Conservation (phyloP, 371 early-diverging fungal genomes). For the Dichotomocladium elegans region DNA sequence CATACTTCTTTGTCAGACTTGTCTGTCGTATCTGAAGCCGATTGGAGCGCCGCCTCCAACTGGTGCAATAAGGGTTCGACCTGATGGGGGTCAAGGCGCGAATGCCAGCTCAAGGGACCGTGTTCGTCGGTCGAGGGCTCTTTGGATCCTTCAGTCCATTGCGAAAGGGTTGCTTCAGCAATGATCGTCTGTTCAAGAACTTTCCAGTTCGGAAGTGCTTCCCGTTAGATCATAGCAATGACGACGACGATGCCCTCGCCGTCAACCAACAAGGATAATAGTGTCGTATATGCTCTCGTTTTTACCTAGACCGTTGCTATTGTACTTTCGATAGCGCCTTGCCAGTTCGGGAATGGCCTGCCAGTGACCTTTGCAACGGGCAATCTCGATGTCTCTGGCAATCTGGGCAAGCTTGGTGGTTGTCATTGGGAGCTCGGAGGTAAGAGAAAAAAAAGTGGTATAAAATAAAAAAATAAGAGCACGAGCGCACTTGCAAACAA, state of each 20-base stretch:
- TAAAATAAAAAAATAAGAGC: no score
- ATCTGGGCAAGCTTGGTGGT: constrained; percentile 2
- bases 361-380: constrained; percentile 59
- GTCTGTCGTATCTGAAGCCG: constrained; percentile 84
- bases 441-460: neutral
- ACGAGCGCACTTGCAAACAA: neutral
- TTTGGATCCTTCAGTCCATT: neutral
- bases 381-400: constrained; percentile 48
- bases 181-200: constrained; percentile 2
- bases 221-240: no score
- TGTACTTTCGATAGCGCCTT: constrained; percentile 60
- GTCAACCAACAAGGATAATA: no score
- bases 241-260: no score
- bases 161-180: constrained; percentile 1
- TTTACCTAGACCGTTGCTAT: constrained; percentile 62
- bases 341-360: constrained; percentile 55
- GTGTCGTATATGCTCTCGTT: no score
- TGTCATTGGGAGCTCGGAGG: neutral
- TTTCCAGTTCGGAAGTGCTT: no score
- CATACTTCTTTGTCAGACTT: constrained; percentile 95
- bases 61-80: constrained; percentile 11
- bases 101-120: neutral
- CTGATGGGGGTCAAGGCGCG: constrained; percentile 5
- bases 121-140: neutral
- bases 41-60: constrained; percentile 8